Base-by-base conservation (phyloP, 2,329 filamentous ascomycete genomes). In the Oidium heveae region DNA sequence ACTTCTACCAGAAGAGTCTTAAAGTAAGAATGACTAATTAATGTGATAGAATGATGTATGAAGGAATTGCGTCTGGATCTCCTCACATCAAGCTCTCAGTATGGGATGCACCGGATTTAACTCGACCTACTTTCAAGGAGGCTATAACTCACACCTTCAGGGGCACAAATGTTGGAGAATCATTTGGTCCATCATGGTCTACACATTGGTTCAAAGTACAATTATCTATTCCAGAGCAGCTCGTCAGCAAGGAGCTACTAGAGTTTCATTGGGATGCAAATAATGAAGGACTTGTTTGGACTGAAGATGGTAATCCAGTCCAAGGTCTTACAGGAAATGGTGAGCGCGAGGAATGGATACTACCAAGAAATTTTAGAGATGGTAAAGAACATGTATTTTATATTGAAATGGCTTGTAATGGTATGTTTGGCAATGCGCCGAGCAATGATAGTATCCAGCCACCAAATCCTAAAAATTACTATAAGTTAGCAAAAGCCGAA, bases 391-490 rank as follows among this genome's bases (percentile, higher is more conserved):
- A 96, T 66, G 79, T 75, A 18, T 84, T 98, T 62, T 98, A 95
- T 67, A 82, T 98, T 59, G 91, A 98, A 70, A 94, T 96, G 85
- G 91, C 91, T 20, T 96, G 91, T 70, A 98, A 98, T 67, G 81
- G 82, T 67, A 96, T 96, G 88, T 96, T 96, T 69, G 91, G 91
- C 61, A 94, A 94, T 66, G 83, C 87, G 0, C 75, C 82, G 0
- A 82, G 82, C 20, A 86, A 86, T 28, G 86, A 93, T 66, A 79
- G 74, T 34, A 96, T 95, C 61, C 85, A 94, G 65, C 87, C 91
- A 15, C 91, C 91, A 0, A 74, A 83, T 57, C 84, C 85, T n/a
- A 79, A 95, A 71, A 83, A 75, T 62, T 84, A 83, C 65, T 98
- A 83, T 66, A 74, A 74, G 56, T 74, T 98, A 55, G 69, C 71